Conservation (phyloP, 495 filamentous ascomycete genomes). For the Aspergillus incahuasiensis region DNA sequence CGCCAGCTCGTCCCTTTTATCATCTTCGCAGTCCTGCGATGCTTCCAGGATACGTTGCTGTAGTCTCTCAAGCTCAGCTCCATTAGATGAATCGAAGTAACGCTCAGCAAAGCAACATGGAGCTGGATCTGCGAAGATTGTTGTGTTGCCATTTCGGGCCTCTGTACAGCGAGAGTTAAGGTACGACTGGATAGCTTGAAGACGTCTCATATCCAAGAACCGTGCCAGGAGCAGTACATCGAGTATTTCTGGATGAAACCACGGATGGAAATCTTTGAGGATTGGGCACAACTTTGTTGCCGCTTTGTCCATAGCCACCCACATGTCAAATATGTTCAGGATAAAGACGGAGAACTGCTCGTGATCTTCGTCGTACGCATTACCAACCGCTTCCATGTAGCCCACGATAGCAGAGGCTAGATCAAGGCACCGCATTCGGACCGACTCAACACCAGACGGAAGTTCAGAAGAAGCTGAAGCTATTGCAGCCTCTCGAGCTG, state of each 20-base stretch:
- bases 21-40: slow-evolving; percentile 15
- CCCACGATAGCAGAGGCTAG: slow-evolving; percentile 32
- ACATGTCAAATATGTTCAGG: slow-evolving; percentile 55
- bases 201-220: slow-evolving; percentile 40
- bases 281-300: slow-evolving; percentile 38
- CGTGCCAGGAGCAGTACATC: slow-evolving; percentile 45
- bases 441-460: neutral
- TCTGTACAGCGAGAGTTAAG: slow-evolving; percentile 29
- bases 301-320: slow-evolving; percentile 52
- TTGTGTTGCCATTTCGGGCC: slow-evolving; percentile 14
- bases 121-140: slow-evolving; percentile 40
- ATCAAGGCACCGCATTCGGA: slow-evolving; percentile 24
- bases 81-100: slow-evolving; percentile 34
- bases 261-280: slow-evolving; percentile 48
- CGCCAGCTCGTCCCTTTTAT: slow-evolving; percentile 39
- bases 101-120: slow-evolving; percentile 40
- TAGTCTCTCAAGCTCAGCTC: slow-evolving; percentile 21
- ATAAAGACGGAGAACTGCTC: slow-evolving; percentile 53
- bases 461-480: neutral
- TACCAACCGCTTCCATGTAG: slow-evolving; percentile 28
- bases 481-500: slow-evolving; percentile 24
- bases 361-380: slow-evolving; percentile 38
- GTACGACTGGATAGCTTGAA: slow-evolving; percentile 45
- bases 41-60: slow-evolving; percentile 28
- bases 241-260: slow-evolving; percentile 45